Conservation (phyloP, 179 eudicot species). For the Carnegiea gigantea region DNA sequence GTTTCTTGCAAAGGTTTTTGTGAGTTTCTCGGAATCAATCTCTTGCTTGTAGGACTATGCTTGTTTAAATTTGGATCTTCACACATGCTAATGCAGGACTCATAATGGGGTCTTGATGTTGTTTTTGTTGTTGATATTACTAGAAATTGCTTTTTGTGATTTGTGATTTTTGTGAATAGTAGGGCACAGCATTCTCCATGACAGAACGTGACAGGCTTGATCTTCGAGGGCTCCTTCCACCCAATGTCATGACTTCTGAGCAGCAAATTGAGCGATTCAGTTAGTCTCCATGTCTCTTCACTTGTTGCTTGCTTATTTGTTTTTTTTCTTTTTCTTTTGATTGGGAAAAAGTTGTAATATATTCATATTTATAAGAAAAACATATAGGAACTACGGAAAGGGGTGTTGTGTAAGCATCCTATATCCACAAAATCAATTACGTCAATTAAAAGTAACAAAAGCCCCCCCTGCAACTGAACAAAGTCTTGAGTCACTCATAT, state of each 20-base stretch:
- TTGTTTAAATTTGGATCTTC: not conserved
- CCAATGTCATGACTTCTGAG: constrained; percentile 80
- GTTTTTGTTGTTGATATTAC: not conserved
- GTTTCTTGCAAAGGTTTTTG: not conserved
- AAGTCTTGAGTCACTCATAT: too few relatives aligned
- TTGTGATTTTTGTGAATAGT: constrained; percentile 26
- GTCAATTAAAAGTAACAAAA: too few relatives aligned
- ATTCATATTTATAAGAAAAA: too few relatives aligned
- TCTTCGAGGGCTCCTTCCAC: constrained; percentile 95
- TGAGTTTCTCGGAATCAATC: not conserved
- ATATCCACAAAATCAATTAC: too few relatives aligned
- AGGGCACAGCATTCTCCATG: constrained; percentile 98
- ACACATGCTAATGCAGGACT: not conserved
- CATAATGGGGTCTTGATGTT: not conserved
- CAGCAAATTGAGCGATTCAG: constrained; percentile 92
- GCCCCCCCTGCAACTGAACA: too few relatives aligned
- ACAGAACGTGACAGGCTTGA: constrained; percentile 97
- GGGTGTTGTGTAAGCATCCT: not conserved
- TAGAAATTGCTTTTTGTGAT: constrained; percentile 12
- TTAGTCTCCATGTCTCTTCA: constrained; percentile 39
- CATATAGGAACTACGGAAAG: not conserved
- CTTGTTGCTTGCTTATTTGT: not conserved
- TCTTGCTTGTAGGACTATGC: not conserved
- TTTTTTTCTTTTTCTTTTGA: too few relatives aligned
- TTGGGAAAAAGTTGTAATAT: not conserved